phyloP scores from a whole-genome alignment of 1,139 yeast species.

The Nadsonia starkeyi-henricii region DNA sequence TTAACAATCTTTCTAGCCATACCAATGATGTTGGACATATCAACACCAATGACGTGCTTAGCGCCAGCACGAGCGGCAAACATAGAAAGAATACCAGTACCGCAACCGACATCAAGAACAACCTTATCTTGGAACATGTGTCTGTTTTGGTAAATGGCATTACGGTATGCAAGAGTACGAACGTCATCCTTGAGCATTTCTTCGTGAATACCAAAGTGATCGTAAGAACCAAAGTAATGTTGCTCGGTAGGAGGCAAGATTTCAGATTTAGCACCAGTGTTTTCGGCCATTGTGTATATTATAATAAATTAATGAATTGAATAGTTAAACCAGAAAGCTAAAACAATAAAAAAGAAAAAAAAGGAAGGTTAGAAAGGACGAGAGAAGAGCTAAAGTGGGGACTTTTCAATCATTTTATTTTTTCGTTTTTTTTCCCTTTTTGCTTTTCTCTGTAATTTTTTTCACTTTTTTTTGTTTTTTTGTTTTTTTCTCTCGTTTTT shows the following conservation, averaged over 20 bases:
- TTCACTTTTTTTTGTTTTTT: neutral
- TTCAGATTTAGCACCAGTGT: conserved; percentile 6
- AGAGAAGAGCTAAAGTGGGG: neutral
- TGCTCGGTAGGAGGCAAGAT: conserved; percentile 42
- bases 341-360: neutral
- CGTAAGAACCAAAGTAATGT: conserved; percentile 90
- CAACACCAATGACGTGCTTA: conserved; percentile 91
- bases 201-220: conserved; percentile 95
- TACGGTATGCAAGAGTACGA: conserved; percentile 82
- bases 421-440: neutral
- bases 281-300: neutral
- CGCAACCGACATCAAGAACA: conserved; percentile 98
- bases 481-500: neutral
- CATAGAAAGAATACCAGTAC: conserved; percentile 94
- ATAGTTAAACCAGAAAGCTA: neutral
- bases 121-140: conserved; percentile 81
- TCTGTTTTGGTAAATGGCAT: conserved; percentile 85
- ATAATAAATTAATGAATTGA: neutral
- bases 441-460: neutral
- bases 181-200: conserved; percentile 96
- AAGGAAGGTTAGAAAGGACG: neutral
- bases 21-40: conserved; percentile 90
- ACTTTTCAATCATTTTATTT: neutral
- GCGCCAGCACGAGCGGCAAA: conserved; percentile 98
- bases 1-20: conserved; percentile 82